phyloP scores from a whole-genome alignment of 2,329 filamentous ascomycete genomes.

The Plectosphaerella plurivora region DNA sequence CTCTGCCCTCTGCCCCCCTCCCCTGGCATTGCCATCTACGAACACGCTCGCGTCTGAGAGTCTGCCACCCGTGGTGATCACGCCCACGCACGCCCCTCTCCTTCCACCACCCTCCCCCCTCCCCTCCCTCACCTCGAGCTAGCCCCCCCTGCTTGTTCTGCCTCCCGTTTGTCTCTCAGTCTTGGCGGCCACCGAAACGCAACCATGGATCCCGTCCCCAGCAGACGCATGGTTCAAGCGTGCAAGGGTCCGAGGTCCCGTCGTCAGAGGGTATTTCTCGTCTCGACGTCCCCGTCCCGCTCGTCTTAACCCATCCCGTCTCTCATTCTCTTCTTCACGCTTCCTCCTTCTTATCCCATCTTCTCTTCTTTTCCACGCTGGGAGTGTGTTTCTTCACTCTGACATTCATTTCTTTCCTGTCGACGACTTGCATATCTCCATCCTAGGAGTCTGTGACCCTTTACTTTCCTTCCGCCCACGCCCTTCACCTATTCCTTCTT shows the following conservation, averaged over 20 bases:
- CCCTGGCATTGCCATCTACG: no score
- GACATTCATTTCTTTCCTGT: constrained; percentile 41
- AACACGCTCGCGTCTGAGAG: background rate
- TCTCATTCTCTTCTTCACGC: constrained; percentile 14
- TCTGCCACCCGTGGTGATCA: background rate
- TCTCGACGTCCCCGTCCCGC: constrained; percentile 1
- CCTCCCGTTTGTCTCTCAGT: background rate
- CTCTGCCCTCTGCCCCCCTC: no score
- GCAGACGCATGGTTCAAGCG: background rate
- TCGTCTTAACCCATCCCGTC: constrained; percentile 21
- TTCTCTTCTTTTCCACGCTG: constrained; percentile 38
- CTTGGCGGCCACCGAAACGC: background rate
- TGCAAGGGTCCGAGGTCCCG: background rate
- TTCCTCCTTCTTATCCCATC: constrained; percentile 14
- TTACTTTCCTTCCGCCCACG: constrained; percentile 19
- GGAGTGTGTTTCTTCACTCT: constrained; percentile 40
- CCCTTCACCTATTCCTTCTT: constrained; percentile 21
- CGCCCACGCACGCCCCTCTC: background rate
- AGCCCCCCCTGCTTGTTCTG: background rate
- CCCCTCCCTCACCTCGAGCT: background rate
- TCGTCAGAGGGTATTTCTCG: background rate
- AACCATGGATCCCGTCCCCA: background rate
- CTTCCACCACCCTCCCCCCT: background rate
- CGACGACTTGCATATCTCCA: constrained; percentile 22
- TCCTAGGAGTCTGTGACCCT: constrained; percentile 34